phyloP scores from a whole-genome alignment of 164 flowering plant species.

The Dillenia turbinata region DNA sequence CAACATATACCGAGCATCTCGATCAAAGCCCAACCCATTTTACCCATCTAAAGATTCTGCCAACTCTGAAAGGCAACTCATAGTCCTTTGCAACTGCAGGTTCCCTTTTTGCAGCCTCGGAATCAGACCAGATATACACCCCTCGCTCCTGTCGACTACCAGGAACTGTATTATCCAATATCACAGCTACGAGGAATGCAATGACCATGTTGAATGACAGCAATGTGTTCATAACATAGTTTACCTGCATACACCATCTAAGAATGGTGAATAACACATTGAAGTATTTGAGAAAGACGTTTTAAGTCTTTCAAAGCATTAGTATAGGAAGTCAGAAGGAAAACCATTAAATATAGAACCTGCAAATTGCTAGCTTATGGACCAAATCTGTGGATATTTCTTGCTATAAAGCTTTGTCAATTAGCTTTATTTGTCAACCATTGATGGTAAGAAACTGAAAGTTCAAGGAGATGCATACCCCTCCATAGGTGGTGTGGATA shows the following conservation, averaged over 20 bases:
- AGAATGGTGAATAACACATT: no score
- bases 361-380: no score
- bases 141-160: constrained; percentile 96
- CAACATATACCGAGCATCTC: background rate
- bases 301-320: no score
- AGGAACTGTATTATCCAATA: constrained; percentile 93
- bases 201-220: constrained; percentile 89
- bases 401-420: no score
- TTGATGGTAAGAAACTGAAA: background rate
- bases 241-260: constrained; percentile 47
- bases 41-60: constrained; percentile 88
- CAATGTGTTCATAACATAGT: constrained; percentile 80
- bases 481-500: constrained; percentile 58
- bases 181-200: constrained; percentile 80
- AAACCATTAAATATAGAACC: background rate
- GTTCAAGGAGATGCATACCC: constrained; percentile 51
- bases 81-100: constrained; percentile 86
- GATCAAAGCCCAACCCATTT: constrained; percentile 89
- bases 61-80: constrained; percentile 79
- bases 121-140: constrained; percentile 85
- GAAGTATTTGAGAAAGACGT: no score
- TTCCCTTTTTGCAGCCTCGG: constrained; percentile 79
- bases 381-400: no score
- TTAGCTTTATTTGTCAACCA: no score
- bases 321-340: no score